These are phyloP conservation scores for Dactylorhiza incarnata DNA, from an alignment of 106 monocot genomes.

Conservation along the genomic window DNA sequence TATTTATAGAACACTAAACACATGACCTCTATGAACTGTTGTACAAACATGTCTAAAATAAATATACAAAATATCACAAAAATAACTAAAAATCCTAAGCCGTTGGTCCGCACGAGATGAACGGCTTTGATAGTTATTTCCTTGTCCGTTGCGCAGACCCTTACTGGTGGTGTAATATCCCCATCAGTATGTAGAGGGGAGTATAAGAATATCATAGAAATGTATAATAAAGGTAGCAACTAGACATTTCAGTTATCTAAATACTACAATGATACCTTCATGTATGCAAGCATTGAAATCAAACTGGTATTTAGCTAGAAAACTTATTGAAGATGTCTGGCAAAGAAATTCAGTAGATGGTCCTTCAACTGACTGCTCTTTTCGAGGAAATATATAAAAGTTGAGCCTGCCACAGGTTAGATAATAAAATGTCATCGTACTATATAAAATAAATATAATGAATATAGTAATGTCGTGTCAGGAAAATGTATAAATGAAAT, in stretches of 20 bases:
- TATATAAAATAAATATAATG: background rate
- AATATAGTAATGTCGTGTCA: background rate
- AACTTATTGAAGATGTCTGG: conserved; percentile 82
- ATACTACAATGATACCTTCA: conserved; percentile 42
- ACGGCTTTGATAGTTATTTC: too few relatives aligned
- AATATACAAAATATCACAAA: too few relatives aligned
- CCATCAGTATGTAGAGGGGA: background rate
- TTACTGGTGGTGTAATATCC: too few relatives aligned
- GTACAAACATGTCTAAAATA: too few relatives aligned
- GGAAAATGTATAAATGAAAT: background rate
- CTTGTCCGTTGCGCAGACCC: too few relatives aligned
- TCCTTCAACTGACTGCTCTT: conserved; percentile 43
- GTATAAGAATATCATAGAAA: background rate
- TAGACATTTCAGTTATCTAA: background rate
- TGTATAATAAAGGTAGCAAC: background rate
- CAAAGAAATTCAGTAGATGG: conserved; percentile 71
- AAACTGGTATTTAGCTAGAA: conserved; percentile 83
- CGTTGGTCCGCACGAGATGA: too few relatives aligned
- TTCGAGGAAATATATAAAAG: conserved; percentile 71
- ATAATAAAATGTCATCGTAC: background rate
- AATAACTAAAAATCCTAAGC: too few relatives aligned
- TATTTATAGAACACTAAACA: too few relatives aligned
- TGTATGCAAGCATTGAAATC: conserved; percentile 90
- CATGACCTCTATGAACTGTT: too few relatives aligned
- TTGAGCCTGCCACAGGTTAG: conserved; percentile 48